Evolutionary conservation across 768 basidiomycete species (phyloP), one percentile per base, ranked within the genome.

Genomic region (Pulveroboletus sp.): DNA sequence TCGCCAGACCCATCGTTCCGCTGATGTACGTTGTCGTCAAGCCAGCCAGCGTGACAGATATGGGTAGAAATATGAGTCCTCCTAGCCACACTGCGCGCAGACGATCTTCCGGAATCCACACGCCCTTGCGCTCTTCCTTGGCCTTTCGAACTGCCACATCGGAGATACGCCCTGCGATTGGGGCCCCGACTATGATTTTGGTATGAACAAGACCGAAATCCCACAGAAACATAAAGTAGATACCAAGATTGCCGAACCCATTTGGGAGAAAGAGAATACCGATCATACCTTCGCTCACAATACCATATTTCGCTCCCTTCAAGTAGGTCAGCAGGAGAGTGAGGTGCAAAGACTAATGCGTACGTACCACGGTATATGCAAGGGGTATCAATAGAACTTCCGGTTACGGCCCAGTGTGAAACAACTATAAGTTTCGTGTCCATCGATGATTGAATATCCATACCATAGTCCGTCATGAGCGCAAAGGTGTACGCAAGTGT

Each of bases 101-200:
- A 6, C 85, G 78, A 52, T 85, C 86, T 62, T 89, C 85, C 0
- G 85, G 85, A 35, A 79, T 76, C 82, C 81, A 85, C 3, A 69
- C 53, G 1, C 83, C 83, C 0, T 73, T 73, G 19, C 82, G 75
- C 5, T 68, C 60, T 37, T 71, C 64, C 16, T 75, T 75, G 67
- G 78, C 81, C 36, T 57, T 61, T 14, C 75, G 67, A 20, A 89
- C 70, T 1, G 75, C 66, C 20, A 55, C 52, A 61, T 88, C 86
- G 0, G 86, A 86, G 0, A 85, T 51, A 16, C 70, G 71, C 1
- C 86, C 85, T 0, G 80, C 75, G 6, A 83, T 53, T 4, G 79
- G 77, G 3, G 83, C 79, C 1, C 84, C 84, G 41, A 80, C 83
- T 86, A 45, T 1, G 7, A 14, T 31, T 10, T 17, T 4, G 7